Conservation (phyloP, 768 basidiomycete genomes). For the Hygrophorus russula region DNA sequence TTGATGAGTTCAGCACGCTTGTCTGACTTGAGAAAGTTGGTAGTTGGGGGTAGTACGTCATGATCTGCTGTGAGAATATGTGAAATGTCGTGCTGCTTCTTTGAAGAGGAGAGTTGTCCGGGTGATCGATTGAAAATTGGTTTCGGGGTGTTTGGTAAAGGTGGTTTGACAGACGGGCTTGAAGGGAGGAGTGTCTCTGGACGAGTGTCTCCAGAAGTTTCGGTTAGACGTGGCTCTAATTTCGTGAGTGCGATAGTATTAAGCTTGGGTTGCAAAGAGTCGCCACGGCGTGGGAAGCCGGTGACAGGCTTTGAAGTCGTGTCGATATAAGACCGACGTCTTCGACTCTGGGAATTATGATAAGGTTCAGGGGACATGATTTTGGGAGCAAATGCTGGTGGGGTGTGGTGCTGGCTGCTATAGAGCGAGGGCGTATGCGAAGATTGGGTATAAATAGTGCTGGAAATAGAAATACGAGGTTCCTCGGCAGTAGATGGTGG, state of each 20-base stretch:
- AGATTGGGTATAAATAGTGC: conserved; percentile 27
- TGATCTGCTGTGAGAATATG: conserved; percentile 8
- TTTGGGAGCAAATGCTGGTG: conserved; percentile 32
- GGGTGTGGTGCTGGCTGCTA: conserved; percentile 7
- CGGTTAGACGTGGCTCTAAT: conserved; percentile 1
- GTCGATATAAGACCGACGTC: too few relatives aligned
- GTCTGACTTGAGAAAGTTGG: conserved; percentile 50
- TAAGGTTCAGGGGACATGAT: conserved; percentile 22
- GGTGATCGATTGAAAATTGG: conserved; percentile 28
- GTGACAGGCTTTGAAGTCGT: too few relatives aligned
- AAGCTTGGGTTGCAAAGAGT: too few relatives aligned
- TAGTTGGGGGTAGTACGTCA: conserved; percentile 42
- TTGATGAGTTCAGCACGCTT: conserved; percentile 65
- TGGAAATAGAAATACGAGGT: conserved; percentile 30
- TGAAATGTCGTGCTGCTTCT: conserved; percentile 2
- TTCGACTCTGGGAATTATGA: neutral
- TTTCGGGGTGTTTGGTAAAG: conserved; percentile 35
- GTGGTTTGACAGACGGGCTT: conserved; percentile 26
- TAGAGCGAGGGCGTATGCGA: conserved; percentile 16
- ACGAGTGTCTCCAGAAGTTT: conserved; percentile 3
- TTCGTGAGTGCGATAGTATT: neutral
- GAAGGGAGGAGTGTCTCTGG: neutral
- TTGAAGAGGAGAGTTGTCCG: conserved; percentile 7
- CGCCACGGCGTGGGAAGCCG: too few relatives aligned
- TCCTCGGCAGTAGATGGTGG: conserved; percentile 25